phyloP scores from a whole-genome alignment of 192 early-diverging fungal genomes.

The Radiomyces spectabilis region DNA sequence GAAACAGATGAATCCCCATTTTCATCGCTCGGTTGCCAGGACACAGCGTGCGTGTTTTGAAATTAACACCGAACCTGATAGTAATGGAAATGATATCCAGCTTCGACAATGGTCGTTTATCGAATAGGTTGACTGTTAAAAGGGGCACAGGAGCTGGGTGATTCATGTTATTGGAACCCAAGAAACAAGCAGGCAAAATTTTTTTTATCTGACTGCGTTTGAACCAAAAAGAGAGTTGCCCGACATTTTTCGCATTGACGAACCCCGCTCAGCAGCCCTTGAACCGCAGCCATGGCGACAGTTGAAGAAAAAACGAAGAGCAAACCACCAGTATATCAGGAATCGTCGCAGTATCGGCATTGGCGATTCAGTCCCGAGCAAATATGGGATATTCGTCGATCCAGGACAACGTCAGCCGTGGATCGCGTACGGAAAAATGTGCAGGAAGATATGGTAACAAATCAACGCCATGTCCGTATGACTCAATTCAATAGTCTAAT shows the following conservation, averaged over 20 bases:
- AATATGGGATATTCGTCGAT: conserved; percentile 47
- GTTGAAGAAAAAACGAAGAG: background rate
- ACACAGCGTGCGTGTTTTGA: no score
- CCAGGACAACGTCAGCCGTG: conserved; percentile 45
- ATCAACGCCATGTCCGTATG: background rate
- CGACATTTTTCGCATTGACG: background rate
- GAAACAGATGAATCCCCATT: no score
- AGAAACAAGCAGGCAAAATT: background rate
- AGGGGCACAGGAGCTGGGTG: background rate
- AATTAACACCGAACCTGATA: no score
- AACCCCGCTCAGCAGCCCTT: background rate
- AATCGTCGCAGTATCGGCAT: conserved; percentile 66
- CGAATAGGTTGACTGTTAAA: no score
- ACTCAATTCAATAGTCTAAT: background rate
- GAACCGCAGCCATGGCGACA: background rate
- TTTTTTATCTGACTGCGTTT: no score
- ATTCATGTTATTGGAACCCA: background rate
- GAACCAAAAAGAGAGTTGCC: no score
- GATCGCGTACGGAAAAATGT: conserved; percentile 51
- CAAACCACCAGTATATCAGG: conserved; percentile 43
- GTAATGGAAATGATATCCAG: no score
- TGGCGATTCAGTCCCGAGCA: conserved; percentile 58
- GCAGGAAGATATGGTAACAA: conserved; percentile 41
- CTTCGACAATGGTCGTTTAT: no score
- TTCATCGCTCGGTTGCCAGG: no score